Conservation (phyloP, 345 rosid species). For the Arabidopsis thaliana region DNA sequence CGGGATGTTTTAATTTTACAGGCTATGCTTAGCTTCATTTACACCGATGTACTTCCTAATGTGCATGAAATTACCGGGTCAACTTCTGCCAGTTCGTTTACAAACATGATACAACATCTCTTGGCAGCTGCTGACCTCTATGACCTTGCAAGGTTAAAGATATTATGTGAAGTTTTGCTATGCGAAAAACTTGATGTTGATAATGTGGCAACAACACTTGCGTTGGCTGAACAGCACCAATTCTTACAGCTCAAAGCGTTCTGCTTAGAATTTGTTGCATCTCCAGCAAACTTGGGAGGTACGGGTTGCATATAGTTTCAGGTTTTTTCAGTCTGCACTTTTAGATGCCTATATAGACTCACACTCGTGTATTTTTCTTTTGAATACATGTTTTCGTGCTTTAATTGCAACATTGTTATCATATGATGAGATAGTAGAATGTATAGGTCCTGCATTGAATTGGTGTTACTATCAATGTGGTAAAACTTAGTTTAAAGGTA, state of each 20-base stretch:
- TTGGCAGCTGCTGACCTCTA: constrained; percentile 89
- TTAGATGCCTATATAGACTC: neutral
- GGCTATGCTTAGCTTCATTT: constrained; percentile 93
- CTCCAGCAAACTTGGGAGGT: constrained; percentile 85
- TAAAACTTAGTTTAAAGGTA: neutral
- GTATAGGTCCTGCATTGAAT: constrained; percentile 8
- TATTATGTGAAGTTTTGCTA: constrained; percentile 77
- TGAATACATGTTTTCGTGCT: constrained; percentile 7
- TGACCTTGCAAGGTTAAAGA: constrained; percentile 79
- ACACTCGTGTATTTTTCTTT: neutral
- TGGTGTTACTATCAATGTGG: constrained; percentile 10
- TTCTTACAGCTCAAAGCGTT: constrained; percentile 73
- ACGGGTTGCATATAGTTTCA: constrained; percentile 53
- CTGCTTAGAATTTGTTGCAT: constrained; percentile 86
- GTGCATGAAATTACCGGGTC: constrained; percentile 72
- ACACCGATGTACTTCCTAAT: constrained; percentile 84
- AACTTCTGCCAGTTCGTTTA: constrained; percentile 58
- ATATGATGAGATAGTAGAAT: constrained; percentile 7
- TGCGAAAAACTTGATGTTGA: constrained; percentile 77
- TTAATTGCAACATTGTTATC: constrained; percentile 6
- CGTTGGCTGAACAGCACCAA: constrained; percentile 93
- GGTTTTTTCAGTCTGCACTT: constrained; percentile 33
- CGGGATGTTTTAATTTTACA: constrained; percentile 38
- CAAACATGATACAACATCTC: constrained; percentile 89
- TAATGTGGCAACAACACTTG: constrained; percentile 92